phyloP scores from a whole-genome alignment of 805 yeast species.

The Saturnispora sekii region DNA sequence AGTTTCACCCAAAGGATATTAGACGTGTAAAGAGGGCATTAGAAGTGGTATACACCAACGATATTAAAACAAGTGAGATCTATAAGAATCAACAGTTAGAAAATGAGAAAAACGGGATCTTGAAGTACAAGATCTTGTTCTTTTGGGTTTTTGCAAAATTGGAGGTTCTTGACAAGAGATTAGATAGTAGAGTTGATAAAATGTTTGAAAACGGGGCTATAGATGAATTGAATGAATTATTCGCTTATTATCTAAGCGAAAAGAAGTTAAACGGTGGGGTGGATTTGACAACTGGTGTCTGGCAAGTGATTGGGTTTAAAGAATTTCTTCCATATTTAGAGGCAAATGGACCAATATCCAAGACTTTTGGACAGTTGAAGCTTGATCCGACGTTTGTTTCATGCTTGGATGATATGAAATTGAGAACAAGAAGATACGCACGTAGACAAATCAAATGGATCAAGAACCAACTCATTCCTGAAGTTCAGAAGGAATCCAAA shows the following conservation, averaged over 20 bases:
- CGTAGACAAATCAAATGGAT: slow-evolving; percentile 89
- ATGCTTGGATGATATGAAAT: slow-evolving; percentile 70
- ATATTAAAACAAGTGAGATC: slow-evolving; percentile 57
- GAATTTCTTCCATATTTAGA: slow-evolving; percentile 60
- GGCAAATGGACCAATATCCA: slow-evolving; percentile 15
- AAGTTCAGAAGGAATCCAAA: slow-evolving; percentile 49
- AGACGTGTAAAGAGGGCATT: slow-evolving; percentile 72
- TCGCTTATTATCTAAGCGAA: slow-evolving; percentile 28
- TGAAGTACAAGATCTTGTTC: slow-evolving; percentile 53
- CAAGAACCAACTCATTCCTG: slow-evolving; percentile 54
- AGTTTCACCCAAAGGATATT: slow-evolving; percentile 87
- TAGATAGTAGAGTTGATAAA: slow-evolving; percentile 72
- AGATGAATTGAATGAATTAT: slow-evolving; percentile 57
- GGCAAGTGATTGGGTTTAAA: slow-evolving; percentile 93
- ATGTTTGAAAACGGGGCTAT: slow-evolving; percentile 69
- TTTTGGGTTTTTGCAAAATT: slow-evolving; percentile 78
- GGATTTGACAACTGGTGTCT: slow-evolving; percentile 58
- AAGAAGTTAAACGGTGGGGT: slow-evolving; percentile 23
- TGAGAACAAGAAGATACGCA: slow-evolving; percentile 78
- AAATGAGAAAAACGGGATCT: slow-evolving; percentile 33
- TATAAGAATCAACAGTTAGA: slow-evolving; percentile 48
- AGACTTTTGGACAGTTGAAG: slow-evolving; percentile 2
- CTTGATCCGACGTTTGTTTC: slow-evolving; percentile 24
- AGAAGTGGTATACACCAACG: slow-evolving; percentile 66
- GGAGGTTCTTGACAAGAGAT: slow-evolving; percentile 43